Percentiles rank a stretch among this genome's conserved stretches.
These are phyloP conservation scores for Euphorbia pulcherrima DNA, from an alignment of 345 rosid species.

Conservation along the genomic window DNA sequence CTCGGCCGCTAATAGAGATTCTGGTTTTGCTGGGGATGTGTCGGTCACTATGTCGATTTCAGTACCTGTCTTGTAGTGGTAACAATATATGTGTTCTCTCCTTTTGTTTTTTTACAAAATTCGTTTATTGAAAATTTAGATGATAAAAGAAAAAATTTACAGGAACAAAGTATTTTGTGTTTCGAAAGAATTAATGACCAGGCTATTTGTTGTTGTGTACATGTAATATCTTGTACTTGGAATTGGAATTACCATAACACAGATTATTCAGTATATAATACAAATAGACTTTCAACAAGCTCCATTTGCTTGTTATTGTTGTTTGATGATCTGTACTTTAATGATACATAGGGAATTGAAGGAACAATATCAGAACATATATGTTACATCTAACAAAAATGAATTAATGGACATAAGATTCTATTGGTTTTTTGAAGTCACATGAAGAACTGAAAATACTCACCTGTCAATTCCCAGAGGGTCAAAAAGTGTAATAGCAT, in stretches of 20 bases:
- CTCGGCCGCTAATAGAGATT: conserved; percentile 39
- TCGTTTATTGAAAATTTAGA: conserved; percentile 52
- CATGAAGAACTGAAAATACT: conserved; percentile 2
- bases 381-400: background rate
- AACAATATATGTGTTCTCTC: conserved; percentile 23
- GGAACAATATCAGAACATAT: background rate
- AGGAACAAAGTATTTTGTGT: conserved; percentile 16
- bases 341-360: background rate
- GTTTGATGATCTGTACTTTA: background rate
- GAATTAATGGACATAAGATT: conserved; percentile 12
- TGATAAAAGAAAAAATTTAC: conserved; percentile 22
- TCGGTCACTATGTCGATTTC: conserved; percentile 65
- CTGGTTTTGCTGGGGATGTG: conserved; percentile 56
- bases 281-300: too few relatives aligned
- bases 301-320: too few relatives aligned
- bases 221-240: conserved; percentile 14
- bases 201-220: background rate
- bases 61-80: conserved; percentile 57
- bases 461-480: conserved; percentile 5
- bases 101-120: conserved; percentile 30
- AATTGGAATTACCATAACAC: conserved; percentile 1
- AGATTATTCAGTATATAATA: conserved; percentile 5
- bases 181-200: conserved; percentile 16
- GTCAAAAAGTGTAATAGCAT: conserved; percentile 20
- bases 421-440: conserved; percentile 5